phyloP scores from a whole-genome alignment of 78 protist genomes.

The Monosiga brevicollis region DNA sequence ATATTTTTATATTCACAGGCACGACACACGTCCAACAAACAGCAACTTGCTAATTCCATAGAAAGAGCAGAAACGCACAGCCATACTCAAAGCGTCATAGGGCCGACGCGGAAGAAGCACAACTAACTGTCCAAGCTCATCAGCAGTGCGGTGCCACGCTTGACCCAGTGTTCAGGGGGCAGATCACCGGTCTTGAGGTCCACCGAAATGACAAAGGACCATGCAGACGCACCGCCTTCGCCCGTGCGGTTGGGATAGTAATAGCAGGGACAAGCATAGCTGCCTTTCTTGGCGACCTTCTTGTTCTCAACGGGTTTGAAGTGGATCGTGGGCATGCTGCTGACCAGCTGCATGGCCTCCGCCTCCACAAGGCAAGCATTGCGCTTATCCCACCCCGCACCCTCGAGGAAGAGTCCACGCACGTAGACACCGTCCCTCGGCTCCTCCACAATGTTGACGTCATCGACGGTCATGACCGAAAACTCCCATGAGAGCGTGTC shows the following conservation, averaged over 20 bases:
- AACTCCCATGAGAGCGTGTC: constrained; percentile 76
- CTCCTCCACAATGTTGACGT: constrained; percentile 8
- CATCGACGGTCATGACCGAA: constrained; percentile 5
- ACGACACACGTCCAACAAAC: background rate
- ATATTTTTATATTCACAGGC: too few species aligned
- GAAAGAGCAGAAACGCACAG: background rate
- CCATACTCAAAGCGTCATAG: background rate
- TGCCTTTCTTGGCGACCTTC: constrained; percentile 36
- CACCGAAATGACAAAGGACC: constrained; percentile 52
- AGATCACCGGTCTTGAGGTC: constrained; percentile 25
- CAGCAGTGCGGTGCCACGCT: constrained; percentile 64
- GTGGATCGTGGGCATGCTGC: constrained; percentile 66
- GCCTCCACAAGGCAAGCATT: constrained; percentile 51
- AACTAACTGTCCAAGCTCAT: background rate
- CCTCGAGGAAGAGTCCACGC: constrained; percentile 64
- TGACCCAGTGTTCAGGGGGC: constrained; percentile 64
- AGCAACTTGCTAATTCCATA: background rate
- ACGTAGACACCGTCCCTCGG: constrained; percentile 73
- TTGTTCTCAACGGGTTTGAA: constrained; percentile 58
- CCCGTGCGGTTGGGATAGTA: constrained; percentile 66
- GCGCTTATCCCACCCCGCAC: constrained; percentile 69
- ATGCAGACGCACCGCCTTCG: background rate
- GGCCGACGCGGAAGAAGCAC: background rate
- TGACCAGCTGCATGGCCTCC: constrained; percentile 63
- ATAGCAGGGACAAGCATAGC: constrained; percentile 64